Conservation (phyloP, 306 rosid genomes). For the Gastrolobium villosum region DNA sequence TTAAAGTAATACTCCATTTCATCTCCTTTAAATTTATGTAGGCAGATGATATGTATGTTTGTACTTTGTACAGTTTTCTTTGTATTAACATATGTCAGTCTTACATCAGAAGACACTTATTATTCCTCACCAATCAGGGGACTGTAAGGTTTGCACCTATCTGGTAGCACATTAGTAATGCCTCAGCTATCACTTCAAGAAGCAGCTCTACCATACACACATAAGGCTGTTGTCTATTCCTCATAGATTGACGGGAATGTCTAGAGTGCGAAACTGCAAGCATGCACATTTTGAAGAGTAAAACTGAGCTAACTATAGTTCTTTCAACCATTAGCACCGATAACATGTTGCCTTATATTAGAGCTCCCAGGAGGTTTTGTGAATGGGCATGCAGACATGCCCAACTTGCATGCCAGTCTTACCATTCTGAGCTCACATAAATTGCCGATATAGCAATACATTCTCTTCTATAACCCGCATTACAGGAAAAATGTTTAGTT, state of each 20-base stretch:
- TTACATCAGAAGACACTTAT: background rate
- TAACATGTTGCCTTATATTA: background rate
- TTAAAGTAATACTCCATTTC: background rate
- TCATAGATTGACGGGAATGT: background rate
- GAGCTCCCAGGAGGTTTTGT: constrained; percentile 3
- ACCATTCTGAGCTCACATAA: constrained; percentile 23
- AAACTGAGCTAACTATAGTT: background rate
- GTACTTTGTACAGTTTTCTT: background rate
- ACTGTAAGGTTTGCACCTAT: background rate
- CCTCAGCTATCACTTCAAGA: background rate
- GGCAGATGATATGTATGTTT: constrained; percentile 1
- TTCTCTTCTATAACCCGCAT: constrained; percentile 8
- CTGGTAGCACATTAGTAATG: constrained; percentile 2
- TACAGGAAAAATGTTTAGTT: constrained; percentile 4
- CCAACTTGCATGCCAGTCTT: constrained; percentile 14
- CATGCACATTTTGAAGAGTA: background rate
- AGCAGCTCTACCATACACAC: background rate
- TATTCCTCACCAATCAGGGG: background rate
- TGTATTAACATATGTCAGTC: background rate
- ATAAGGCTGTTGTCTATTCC: background rate
- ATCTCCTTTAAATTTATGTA: background rate
- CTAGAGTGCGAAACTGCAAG: background rate
- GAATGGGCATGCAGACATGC: constrained; percentile 11
- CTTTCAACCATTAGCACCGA: background rate
- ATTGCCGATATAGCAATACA: constrained; percentile 17